These are phyloP conservation scores for Trichosporon sp. DNA, from an alignment of 1,284 basidiomycete species.

Conservation along the genomic window DNA sequence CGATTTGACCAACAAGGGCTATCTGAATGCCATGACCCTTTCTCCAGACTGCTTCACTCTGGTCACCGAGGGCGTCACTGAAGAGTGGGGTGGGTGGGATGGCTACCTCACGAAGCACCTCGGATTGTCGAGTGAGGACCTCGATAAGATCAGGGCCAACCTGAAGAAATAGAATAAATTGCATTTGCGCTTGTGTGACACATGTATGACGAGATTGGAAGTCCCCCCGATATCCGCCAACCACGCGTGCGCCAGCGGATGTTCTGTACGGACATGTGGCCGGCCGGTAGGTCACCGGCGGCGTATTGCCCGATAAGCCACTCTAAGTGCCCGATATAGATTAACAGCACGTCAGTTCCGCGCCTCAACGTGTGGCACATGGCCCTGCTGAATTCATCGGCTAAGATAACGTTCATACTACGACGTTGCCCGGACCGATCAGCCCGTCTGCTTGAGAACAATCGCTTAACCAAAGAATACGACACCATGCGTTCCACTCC, in stretches of 20 bases:
- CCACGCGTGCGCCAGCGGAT: neutral
- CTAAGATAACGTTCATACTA: neutral
- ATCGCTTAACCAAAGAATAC: neutral
- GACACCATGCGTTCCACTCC: neutral
- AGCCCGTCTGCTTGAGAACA: neutral
- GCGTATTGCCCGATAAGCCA: neutral
- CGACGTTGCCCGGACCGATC: neutral
- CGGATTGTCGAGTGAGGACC: conserved; percentile 6
- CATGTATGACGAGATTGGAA: neutral
- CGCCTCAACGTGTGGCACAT: neutral
- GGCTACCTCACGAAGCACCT: conserved; percentile 8
- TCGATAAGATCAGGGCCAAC: conserved; percentile 11
- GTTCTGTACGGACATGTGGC: neutral
- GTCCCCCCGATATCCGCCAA: neutral
- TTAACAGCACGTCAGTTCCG: neutral
- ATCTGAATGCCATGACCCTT: conserved; percentile 9
- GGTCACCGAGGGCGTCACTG: neutral
- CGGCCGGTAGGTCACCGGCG: neutral
- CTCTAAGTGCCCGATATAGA: neutral
- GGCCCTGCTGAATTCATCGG: neutral
- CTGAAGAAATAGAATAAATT: conserved; percentile 1
- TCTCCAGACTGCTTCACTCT: conserved; percentile 2
- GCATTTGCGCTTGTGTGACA: neutral
- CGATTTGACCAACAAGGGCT: conserved; percentile 2
- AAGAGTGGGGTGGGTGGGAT: conserved; percentile 15